A percentile compares a stretch with the other conserved stretches of the same genome.
Evolutionary conservation across 495 filamentous ascomycete genomes (phyloP).

Genomic region (Neurospora sp.): DNA sequence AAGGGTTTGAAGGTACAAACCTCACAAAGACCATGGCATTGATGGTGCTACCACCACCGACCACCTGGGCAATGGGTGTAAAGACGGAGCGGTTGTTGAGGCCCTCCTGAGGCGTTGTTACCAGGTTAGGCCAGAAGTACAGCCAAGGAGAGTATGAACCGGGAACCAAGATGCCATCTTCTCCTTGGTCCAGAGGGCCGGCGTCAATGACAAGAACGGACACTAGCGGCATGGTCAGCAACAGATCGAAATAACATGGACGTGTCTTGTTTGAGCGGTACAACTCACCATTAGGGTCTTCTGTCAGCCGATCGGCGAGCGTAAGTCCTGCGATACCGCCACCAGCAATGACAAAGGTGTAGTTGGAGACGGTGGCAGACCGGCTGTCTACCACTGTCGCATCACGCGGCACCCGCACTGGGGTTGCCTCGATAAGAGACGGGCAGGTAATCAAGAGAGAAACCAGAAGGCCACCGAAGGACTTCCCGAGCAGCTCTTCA

Average conservation of each 20-base stretch:
- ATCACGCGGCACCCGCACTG: conserved; percentile 10
- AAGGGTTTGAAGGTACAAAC: conserved; percentile 3
- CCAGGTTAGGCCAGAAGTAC: conserved; percentile 20
- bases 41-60: conserved; percentile 34
- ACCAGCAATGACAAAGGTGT: conserved; percentile 41
- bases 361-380: conserved; percentile 15
- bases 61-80: conserved; percentile 20
- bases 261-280: conserved; percentile 6
- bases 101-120: conserved; percentile 13
- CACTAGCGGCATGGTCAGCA: conserved; percentile 17
- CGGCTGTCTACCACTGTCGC: conserved; percentile 19
- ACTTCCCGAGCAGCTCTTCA: not conserved
- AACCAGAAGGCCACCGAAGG: not conserved
- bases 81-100: conserved; percentile 16
- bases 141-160: conserved; percentile 16
- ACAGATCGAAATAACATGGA: conserved; percentile 2
- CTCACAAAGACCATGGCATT: conserved; percentile 35
- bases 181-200: conserved; percentile 22
- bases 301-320: conserved; percentile 37
- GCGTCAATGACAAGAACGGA: conserved; percentile 37
- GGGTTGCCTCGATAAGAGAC: not conserved
- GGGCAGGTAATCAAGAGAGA: not conserved
- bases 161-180: conserved; percentile 19
- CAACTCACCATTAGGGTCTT: conserved; percentile 31
- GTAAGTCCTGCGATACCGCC: conserved; percentile 39